Conservation (phyloP, 352 stramenopile species). For the Globisporangium okanoganense region DNA sequence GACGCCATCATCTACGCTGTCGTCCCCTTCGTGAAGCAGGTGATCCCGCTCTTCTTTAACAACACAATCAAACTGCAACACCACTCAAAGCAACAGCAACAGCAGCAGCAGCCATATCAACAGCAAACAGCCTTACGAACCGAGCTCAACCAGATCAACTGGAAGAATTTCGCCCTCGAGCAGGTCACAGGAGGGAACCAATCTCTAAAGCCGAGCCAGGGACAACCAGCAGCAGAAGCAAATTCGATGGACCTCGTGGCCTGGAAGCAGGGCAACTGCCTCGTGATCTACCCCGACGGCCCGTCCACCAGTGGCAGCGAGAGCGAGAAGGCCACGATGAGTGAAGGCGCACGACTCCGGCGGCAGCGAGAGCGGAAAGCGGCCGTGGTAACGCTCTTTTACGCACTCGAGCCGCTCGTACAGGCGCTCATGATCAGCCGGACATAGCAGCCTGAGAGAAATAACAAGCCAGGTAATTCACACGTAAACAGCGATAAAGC, state of each 20-base stretch:
- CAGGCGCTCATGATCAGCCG: conserved; percentile 20
- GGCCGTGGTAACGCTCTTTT: conserved; percentile 22
- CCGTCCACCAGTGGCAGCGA: not conserved
- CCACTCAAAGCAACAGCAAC: not conserved
- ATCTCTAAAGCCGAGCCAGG: too few relatives aligned
- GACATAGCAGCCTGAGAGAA: too few relatives aligned
- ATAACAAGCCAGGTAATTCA: too few relatives aligned
- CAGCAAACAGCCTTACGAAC: not conserved
- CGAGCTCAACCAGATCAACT: conserved; percentile 13
- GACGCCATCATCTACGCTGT: conserved; percentile 11
- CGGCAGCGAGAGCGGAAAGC: conserved; percentile 2
- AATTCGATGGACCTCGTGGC: conserved; percentile 16
- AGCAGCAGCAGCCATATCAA: not conserved
- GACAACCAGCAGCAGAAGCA: not conserved
- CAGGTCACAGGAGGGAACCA: not conserved
- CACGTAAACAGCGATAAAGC: too few relatives aligned
- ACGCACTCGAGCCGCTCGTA: conserved; percentile 24
- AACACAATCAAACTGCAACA: not conserved
- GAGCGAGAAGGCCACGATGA: conserved; percentile 6
- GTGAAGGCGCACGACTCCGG: conserved; percentile 7
- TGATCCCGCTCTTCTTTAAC: conserved; percentile 10
- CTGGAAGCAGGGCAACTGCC: conserved; percentile 27
- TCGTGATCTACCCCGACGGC: conserved; percentile 28
- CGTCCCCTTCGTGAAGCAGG: conserved; percentile 12
- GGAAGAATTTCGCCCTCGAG: conserved; percentile 12